phyloP scores from a whole-genome alignment of 768 basidiomycete species.

The Calocybe indica region DNA sequence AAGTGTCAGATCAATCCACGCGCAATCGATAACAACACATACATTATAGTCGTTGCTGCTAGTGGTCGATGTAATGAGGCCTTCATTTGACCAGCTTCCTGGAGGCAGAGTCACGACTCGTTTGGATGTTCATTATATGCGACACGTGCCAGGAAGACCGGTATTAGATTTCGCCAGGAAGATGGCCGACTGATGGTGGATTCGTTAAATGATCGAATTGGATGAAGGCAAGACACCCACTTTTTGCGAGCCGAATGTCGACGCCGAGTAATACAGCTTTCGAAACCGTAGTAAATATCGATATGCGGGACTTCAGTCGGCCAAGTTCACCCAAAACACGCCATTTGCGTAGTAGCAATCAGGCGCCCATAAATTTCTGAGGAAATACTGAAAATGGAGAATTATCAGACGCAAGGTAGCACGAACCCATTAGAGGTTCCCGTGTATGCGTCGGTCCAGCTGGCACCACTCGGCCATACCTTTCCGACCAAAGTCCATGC shows the following conservation, averaged over 20 bases:
- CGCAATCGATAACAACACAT: conserved; percentile 4
- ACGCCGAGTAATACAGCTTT: conserved; percentile 50
- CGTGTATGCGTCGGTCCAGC: conserved; percentile 45
- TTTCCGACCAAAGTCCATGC: conserved; percentile 38
- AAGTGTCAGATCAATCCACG: neutral
- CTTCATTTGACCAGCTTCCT: conserved; percentile 40
- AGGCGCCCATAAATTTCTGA: conserved; percentile 33
- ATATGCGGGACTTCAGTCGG: neutral
- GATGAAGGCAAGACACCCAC: conserved; percentile 13
- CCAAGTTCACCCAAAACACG: conserved; percentile 19
- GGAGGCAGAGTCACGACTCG: neutral
- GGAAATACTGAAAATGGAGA: neutral
- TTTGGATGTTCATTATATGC: neutral
- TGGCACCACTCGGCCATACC: conserved; percentile 45
- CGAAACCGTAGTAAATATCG: conserved; percentile 1
- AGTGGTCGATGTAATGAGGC: conserved; percentile 40
- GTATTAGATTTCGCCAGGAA: conserved; percentile 48
- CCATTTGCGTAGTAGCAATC: conserved; percentile 28
- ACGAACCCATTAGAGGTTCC: conserved; percentile 38
- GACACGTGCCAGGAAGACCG: conserved; percentile 31
- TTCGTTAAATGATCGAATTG: neutral
- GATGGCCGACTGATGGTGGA: conserved; percentile 31
- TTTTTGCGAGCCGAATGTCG: conserved; percentile 47
- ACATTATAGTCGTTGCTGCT: conserved; percentile 36
- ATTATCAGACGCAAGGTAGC: neutral